Conservation (phyloP, 495 filamentous ascomycete species). For the Achaetomiella virescens region DNA sequence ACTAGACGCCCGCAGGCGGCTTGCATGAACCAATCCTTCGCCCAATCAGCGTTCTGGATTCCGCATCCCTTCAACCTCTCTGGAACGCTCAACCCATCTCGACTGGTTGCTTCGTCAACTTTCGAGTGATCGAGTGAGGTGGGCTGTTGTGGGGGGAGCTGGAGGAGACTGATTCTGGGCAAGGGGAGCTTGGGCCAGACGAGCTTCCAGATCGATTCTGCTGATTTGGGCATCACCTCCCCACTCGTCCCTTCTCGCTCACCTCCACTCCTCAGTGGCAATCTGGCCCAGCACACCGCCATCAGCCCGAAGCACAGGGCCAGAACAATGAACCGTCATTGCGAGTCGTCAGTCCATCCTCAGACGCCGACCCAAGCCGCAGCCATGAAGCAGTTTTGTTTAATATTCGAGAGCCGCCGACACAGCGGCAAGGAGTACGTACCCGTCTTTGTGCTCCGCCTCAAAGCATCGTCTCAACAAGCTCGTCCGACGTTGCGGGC, state of each 20-base stretch:
- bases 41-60: conserved; percentile 19
- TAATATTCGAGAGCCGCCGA: conserved; percentile 25
- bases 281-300: too few species aligned
- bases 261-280: neutral
- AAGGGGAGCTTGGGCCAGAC: conserved; percentile 17
- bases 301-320: too few species aligned
- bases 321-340: neutral
- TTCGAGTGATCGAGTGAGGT: conserved; percentile 1
- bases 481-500: conserved; percentile 5
- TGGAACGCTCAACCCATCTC: conserved; percentile 15
- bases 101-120: conserved; percentile 13
- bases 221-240: conserved; percentile 2
- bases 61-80: conserved; percentile 19
- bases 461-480: conserved; percentile 14
- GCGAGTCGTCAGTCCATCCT: too few species aligned
- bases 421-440: conserved; percentile 11
- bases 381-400: conserved; percentile 4
- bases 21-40: conserved; percentile 17
- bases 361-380: neutral
- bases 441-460: conserved; percentile 14
- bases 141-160: conserved; percentile 14
- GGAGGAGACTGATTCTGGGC: neutral
- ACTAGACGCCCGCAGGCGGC: conserved; percentile 27
- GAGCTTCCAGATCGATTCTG: conserved; percentile 5
- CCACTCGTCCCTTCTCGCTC: neutral